Base-by-base conservation (phyloP, 1,284 basidiomycete genomes). In the Pisolithus thermaeus region DNA sequence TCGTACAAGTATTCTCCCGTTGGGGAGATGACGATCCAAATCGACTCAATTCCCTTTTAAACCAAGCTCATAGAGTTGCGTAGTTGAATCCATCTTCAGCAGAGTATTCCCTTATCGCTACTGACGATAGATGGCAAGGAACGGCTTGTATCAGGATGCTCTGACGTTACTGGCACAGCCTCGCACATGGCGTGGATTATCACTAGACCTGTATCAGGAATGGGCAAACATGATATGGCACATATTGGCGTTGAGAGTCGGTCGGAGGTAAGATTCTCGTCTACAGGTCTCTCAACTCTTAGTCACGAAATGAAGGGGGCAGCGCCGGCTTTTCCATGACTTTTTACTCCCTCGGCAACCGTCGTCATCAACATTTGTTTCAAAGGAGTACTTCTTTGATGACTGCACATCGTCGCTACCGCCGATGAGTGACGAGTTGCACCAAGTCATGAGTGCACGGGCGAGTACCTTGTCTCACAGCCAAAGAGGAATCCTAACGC, bases 151-250 rank as follows among this genome's bases (percentile, higher is more conserved):
- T 63, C 69, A 77, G 46, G 73, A 78, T 54, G 80, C 81, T 3
- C 67, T 90, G 36, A 69, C 77, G n/a, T 70, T 77, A 37, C 73
- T 91, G 18, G 69, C 91, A 12, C 79, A 85, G 50, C 82, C 87
- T 3, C 71, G 76, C 37, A 78, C 83, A 16, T 91, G 89, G 88
- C 71, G 74, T 4, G 80, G 83, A 6, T 68, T 91, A 44, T 72
- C 74, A 9, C 62, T 87, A 20, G 69, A 76, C 39, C 83, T 87
- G 62, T 87, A 87, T 64, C 70, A 72, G 28, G 67, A 74, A 36
- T 91, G 88, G 88, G 81, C 84, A 14, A 72, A 76, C 50, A 79
- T 85, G 61, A 76, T 90, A 36, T 91, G 89, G 88, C 79, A 86
- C 59, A 78, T 87, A 51, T 71, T 91, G 36, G 76, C 77, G 20